Conservation (phyloP, 2,329 filamentous ascomycete genomes). For the Thielaviopsis musarum region DNA sequence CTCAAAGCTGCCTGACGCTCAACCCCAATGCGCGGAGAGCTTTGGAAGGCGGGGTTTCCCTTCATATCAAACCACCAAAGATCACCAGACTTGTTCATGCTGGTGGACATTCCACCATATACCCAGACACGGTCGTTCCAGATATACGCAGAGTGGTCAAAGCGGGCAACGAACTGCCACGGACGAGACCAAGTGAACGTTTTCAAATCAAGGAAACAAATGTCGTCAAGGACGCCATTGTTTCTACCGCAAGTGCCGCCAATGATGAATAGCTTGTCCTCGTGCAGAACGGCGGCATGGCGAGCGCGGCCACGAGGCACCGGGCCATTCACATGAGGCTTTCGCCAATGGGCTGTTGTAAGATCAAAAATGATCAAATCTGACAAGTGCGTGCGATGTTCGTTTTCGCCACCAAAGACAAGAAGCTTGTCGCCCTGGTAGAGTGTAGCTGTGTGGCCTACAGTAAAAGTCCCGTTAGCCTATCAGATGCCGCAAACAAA, state of each 20-base stretch:
- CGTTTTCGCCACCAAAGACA: conserved; percentile 95
- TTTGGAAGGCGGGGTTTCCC: conserved; percentile 70
- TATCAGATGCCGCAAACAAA: background rate
- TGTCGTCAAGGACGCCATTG: conserved; percentile 83
- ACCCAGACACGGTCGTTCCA: conserved; percentile 90
- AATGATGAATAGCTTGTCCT: conserved; percentile 91
- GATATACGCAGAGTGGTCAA: conserved; percentile 89
- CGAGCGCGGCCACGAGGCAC: conserved; percentile 80
- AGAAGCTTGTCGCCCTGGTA: conserved; percentile 92
- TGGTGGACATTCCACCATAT: conserved; percentile 82
- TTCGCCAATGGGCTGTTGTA: conserved; percentile 86
- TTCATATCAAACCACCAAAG: conserved; percentile 96
- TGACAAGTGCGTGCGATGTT: conserved; percentile 86
- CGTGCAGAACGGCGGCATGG: conserved; percentile 84
- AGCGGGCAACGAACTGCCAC: conserved; percentile 89
- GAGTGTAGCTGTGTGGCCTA: conserved; percentile 84
- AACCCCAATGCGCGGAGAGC: conserved; percentile 39
- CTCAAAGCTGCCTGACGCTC: conserved; percentile 29
- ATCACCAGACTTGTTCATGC: conserved; percentile 94
- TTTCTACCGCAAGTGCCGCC: conserved; percentile 91
- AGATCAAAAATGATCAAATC: conserved; percentile 95
- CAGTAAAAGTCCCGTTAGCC: background rate
- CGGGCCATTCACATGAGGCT: conserved; percentile 70
- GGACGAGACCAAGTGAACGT: conserved; percentile 95
- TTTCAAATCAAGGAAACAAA: conserved; percentile 91